Evolutionary conservation across 306 rosid genomes (phyloP), one percentile per base, ranked within the genome.

Genomic region (Quercus ilex): DNA sequence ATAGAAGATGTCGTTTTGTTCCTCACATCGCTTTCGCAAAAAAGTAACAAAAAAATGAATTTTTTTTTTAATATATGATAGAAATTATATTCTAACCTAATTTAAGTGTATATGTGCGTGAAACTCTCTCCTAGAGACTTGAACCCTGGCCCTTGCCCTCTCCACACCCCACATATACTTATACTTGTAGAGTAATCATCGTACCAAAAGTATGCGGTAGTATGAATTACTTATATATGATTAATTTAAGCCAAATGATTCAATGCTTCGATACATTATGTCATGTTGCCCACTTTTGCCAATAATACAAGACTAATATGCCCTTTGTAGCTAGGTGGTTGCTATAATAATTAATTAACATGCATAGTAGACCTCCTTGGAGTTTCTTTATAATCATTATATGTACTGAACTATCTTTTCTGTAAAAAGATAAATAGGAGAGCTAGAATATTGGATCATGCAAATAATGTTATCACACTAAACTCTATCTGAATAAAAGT

Each of bases 61-160:
- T 38, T 1, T 2, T 35, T 38, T 38, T 38, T 38, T 38, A 38
- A 38, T 38, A 7, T 1, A 8, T 8, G 1, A 41, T 41, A 41
- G 0, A 38, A 38, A 38, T 38, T 38, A 0, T 41, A 41, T 0
- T 41, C 0, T 41, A 41, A 0, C 0, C 0, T 41, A 8, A 41
- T 8, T 0, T 41, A 41, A 7, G 3, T 8, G 0, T 41, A 41
- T 41, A 8, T 8, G 0, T 41, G 2, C 7, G 3, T 8, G 0
- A 41, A 41, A 41, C 1, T 41, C 3, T 2, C 1, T 8, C 0
- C 3, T 41, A 0, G 11, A 41, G 0, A 8, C 3, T 41, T 41
- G 0, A 38, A 7, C 0, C 0, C 0, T 1, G 0, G 0, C 0
- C 0, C 9, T 6, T 35, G 2, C 0, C 41, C 9, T 5, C 0